Conservation (phyloP, 2,329 filamentous ascomycete genomes). For the Fusarium pininemorale region DNA sequence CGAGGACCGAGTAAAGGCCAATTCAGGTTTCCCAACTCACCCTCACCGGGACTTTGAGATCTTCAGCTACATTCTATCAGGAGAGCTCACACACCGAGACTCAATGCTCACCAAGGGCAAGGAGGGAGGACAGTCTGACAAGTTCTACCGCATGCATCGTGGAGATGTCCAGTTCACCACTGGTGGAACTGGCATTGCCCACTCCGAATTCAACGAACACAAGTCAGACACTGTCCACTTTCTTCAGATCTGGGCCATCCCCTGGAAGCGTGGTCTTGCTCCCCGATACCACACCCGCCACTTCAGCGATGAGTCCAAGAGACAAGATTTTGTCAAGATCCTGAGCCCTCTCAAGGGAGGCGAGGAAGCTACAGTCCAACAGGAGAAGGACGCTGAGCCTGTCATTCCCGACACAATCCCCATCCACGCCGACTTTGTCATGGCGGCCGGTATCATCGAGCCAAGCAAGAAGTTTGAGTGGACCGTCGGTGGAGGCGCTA, state of each 20-base stretch:
- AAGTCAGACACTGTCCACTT: conserved; percentile 78
- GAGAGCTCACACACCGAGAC: conserved; percentile 88
- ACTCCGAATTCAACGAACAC: conserved; percentile 86
- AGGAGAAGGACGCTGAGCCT: conserved; percentile 72
- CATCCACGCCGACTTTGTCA: conserved; percentile 84
- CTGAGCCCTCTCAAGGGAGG: conserved; percentile 79
- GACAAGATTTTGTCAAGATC: conserved; percentile 75
- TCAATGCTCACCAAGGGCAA: conserved; percentile 78
- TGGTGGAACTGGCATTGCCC: conserved; percentile 82
- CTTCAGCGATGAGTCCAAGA: conserved; percentile 78
- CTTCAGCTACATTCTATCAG: conserved; percentile 86
- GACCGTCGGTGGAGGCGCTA: conserved; percentile 70
- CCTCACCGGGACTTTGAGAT: conserved; percentile 89
- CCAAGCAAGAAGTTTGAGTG: conserved; percentile 75
- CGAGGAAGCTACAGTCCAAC: conserved; percentile 64
- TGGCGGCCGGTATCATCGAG: conserved; percentile 79
- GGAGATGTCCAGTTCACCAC: conserved; percentile 92
- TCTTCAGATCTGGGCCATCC: conserved; percentile 87
- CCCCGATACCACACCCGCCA: conserved; percentile 80
- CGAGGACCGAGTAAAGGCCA: conserved; percentile 81
- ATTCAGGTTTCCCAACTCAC: conserved; percentile 84
- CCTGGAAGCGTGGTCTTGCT: conserved; percentile 76
- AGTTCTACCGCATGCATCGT: conserved; percentile 76
- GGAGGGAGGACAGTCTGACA: conserved; percentile 67
- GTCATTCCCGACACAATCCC: conserved; percentile 75